Conservation (phyloP, 208 protist species). For the Novymonas esmeraldas region DNA sequence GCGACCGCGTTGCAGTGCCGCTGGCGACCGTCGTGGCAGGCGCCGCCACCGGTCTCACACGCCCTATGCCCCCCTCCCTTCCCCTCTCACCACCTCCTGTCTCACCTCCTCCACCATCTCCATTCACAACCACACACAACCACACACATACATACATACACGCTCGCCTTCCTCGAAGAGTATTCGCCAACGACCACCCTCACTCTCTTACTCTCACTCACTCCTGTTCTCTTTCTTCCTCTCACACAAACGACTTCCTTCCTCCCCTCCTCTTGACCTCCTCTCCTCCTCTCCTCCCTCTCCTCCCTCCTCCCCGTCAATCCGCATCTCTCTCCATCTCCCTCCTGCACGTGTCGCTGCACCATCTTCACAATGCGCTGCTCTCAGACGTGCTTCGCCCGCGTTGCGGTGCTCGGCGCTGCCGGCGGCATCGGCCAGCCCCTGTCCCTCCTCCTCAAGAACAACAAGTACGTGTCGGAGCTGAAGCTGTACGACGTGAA, state of each 20-base stretch:
- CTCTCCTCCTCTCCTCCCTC: neutral
- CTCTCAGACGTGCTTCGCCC: constrained; percentile 26
- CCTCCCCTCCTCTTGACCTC: constrained; percentile 4
- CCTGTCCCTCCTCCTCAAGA: constrained; percentile 94
- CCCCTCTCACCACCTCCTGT: too few relatives aligned
- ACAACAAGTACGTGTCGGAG: constrained; percentile 65
- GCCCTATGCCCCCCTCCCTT: too few relatives aligned
- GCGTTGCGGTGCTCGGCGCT: constrained; percentile 94
- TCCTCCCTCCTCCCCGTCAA: neutral
- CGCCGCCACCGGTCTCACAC: too few relatives aligned
- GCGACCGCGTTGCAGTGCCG: too few relatives aligned
- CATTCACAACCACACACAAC: too few relatives aligned
- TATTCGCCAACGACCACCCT: neutral
- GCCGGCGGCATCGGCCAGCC: constrained; percentile 97
- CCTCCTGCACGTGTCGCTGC: neutral
- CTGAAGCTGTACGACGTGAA: constrained; percentile 91
- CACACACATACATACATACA: too few relatives aligned
- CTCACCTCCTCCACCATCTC: too few relatives aligned
- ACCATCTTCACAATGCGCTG: constrained; percentile 23
- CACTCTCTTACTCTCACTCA: neutral
- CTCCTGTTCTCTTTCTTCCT: neutral
- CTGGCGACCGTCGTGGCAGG: too few relatives aligned
- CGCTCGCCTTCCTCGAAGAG: too few relatives aligned
- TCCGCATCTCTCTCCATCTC: neutral
- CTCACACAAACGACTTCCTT: neutral